Evolutionary conservation across 2,329 filamentous ascomycete species (phyloP), one percentile per base, ranked within the genome.

Genomic region (Sporothrix pallida): DNA sequence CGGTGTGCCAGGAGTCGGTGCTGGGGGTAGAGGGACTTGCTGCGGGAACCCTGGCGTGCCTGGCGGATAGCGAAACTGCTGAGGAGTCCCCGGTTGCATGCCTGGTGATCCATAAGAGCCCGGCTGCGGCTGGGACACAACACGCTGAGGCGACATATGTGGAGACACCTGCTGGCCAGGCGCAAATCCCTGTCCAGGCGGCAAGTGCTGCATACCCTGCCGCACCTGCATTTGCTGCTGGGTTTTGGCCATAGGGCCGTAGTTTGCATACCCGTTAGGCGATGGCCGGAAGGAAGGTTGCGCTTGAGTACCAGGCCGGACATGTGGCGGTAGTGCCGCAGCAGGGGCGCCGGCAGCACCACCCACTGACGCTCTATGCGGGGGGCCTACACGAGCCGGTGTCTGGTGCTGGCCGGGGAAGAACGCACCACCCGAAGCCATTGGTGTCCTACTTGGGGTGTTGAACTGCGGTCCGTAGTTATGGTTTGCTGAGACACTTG

Each of bases 241-340:
- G 5, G 84, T 81, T 78, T 89, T 89, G 68, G 83, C 84, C 70
- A 87, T 81, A 8, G 85, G 84, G 4, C 84, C 83, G 75, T 85
- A 88, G 67, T 82, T 83, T 9, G 82, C 80, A 76, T 84, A 87
- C 4, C 85, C 83, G 69, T 86, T 87, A 5, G 85, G 81, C 48
- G 75, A 37, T 5, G 85, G 83, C 44, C 86, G 82, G 78, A 88
- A 89, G 12, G 80, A 78, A 17, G 82, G 78, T 62, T 81, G 79
- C 9, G 79, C 81, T 73, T 80, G 79, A 46, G 81, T 81, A 8
- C 73, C 65, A 8, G 69, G 56, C 3, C 75, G 71, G n/a, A 76
- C 65, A 62, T 75, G 73, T 2, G 71, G 75, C 12, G 80, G 76
- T 4, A 82, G 80, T 74, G 83, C 81, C 1, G 63, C 70, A 12